Evolutionary conservation across 805 yeast species (phyloP), one percentile per base, ranked within the genome.

Genomic region (Cyberlindnera americana): DNA sequence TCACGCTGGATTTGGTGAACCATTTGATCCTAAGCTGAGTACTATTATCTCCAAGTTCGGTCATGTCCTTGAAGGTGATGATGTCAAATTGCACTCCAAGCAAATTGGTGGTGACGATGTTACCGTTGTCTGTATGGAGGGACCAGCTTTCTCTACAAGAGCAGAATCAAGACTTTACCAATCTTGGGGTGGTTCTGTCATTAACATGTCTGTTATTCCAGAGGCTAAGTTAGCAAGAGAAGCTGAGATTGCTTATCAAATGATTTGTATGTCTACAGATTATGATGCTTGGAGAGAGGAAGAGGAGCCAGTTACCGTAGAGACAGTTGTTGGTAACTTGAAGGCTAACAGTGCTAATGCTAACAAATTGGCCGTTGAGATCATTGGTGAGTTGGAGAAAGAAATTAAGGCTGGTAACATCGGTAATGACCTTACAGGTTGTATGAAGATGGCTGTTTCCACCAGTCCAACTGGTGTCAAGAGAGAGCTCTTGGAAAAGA

Each of bases 251-350:
- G 75, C 95, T 21, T 93, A 93, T 66, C 98, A 91, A 65, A 93
- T 93, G 97, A 76, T 93, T 49, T 93, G 99, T 66, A 93, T 93
- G 99, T 83, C 95, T 1, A 93, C 99, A 4, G 99, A 93, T 64
- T 93, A 93, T 65, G 99, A 93, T 60, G 95, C 99, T 18, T 93
- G 99, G 99, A 85, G 89, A 59, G 95, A 83, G 55, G 78, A 77
- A 38, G 98, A 82, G 59, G 97, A 91, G 57, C 91, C 98, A 3
- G 99, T 93, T 34, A 90, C 98, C 8, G 98, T 93, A n/a, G 97
- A 90, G 66, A 84, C 95, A 5, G 96, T 93, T 29, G 89, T 93
- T 36, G 88, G 95, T 40, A 86, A 93, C 62, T 73, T 91, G 59
- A 77, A 77, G 57, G 93, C 95, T 44, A 93, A 93, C 66, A 73